Evolutionary conservation across 169 alveolate species (phyloP), one percentile per base, ranked within the genome.

Genomic region (Plasmodium reichenowi): DNA sequence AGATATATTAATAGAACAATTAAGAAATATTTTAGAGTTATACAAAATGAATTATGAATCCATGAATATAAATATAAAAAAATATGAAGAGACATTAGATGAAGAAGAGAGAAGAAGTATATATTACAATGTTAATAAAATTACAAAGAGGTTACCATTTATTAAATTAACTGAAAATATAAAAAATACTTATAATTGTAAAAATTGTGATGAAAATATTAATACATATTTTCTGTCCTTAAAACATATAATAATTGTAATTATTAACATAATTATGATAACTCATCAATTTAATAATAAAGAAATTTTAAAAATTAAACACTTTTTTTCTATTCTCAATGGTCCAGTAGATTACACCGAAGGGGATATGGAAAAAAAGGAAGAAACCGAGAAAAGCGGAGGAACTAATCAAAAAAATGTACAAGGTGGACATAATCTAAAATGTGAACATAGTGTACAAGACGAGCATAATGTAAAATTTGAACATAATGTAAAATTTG

Each of bases 11-110:
- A 83, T 48, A 29, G 91, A 83, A 22, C 91, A 83, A 4, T 29
- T 83, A 50, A 68, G 63, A 72, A 9, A 20, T 9, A 83, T 68
- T 26, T 63, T 83, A n/a, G 91, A 83, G 5, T 24, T 83, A 13
- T 83, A 83, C 64, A 67, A 83, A 68, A 68, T 9, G 32, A 83
- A 83, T 52, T 83, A 83, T 47, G 85, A 68, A 29, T 83, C 85
- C 9, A 67, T 83, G 91, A 83, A 72, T 72, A 83, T 83, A 43
- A 83, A 83, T 72, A 83, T 83, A 56, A 83, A 83, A 67, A 83
- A 83, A 72, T 54, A 68, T 62, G 85, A 83, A 17, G 91, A 83
- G 5, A 26, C 54, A 13, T n/a, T 58, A 2, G 83, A 83, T 22
- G 76, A 83, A 26, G 85, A 83, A 50, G 91, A 83, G 12, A 83